Evolutionary conservation across 2,329 filamentous ascomycete species (phyloP).

Genomic region (Aspergillus sergii): DNA sequence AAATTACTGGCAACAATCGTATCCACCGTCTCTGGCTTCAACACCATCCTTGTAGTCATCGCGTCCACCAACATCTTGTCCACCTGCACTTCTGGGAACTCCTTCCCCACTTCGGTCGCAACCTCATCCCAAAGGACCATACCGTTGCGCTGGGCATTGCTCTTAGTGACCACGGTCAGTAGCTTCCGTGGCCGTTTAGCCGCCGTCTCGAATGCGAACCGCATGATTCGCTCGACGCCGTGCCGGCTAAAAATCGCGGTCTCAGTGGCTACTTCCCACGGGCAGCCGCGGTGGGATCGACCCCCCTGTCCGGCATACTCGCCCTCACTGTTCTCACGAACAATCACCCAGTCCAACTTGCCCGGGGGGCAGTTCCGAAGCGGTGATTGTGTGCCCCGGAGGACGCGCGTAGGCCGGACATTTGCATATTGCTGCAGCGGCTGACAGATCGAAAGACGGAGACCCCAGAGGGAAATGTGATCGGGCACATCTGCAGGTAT

Average conservation of each 20-base stretch:
- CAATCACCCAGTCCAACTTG: constrained; percentile 68
- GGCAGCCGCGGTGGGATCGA: constrained; percentile 59
- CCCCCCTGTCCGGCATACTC: constrained; percentile 69
- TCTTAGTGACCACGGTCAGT: constrained; percentile 67
- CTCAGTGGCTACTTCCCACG: constrained; percentile 65
- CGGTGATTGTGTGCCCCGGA: constrained; percentile 63
- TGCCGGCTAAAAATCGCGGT: constrained; percentile 66
- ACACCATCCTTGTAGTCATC: constrained; percentile 66
- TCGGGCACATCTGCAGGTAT: constrained; percentile 59
- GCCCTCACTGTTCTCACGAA: constrained; percentile 68
- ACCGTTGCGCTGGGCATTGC: constrained; percentile 66
- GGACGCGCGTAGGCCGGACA: constrained; percentile 64
- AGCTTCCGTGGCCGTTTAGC: constrained; percentile 59
- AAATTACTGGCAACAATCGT: constrained; percentile 67
- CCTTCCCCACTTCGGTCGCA: constrained; percentile 55
- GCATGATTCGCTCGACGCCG: constrained; percentile 61
- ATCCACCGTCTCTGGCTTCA: constrained; percentile 62
- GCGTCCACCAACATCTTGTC: constrained; percentile 71
- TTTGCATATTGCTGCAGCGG: constrained; percentile 71
- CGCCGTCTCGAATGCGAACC: constrained; percentile 66
- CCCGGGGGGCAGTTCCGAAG: constrained; percentile 57
- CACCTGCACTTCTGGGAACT: constrained; percentile 62
- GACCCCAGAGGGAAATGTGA: constrained; percentile 67
- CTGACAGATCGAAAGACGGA: constrained; percentile 68
- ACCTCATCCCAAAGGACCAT: constrained; percentile 72